These are phyloP conservation scores for Calvatia gigantea DNA, from an alignment of 768 basidiomycete species.

Conservation along the genomic window DNA sequence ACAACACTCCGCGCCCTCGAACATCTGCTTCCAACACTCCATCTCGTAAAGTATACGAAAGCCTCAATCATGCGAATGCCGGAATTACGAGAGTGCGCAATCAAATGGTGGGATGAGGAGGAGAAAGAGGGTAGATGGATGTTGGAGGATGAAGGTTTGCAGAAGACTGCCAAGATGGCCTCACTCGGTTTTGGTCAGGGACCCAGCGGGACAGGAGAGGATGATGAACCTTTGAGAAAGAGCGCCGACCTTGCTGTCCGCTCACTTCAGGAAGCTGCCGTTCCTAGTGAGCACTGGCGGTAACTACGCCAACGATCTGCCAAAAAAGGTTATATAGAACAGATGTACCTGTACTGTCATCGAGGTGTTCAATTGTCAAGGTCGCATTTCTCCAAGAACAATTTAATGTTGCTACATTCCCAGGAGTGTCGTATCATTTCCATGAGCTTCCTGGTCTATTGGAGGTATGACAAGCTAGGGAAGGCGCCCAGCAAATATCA, in stretches of 20 bases:
- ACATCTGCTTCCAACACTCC: constrained; percentile 42
- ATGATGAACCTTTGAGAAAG: constrained; percentile 9
- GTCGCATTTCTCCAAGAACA: not conserved
- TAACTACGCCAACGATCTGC: not conserved
- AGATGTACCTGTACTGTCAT: not conserved
- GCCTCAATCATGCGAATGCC: constrained; percentile 56
- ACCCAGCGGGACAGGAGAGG: constrained; percentile 1
- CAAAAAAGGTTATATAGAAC: not conserved
- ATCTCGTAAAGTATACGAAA: constrained; percentile 52
- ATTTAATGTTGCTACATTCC: too few relatives aligned
- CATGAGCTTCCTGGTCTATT: too few relatives aligned
- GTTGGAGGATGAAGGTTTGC: constrained; percentile 45
- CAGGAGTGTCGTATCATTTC: too few relatives aligned
- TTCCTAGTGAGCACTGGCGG: constrained; percentile 15
- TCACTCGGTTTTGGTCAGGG: constrained; percentile 37
- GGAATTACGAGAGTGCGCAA: constrained; percentile 40
- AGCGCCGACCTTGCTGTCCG: constrained; percentile 12
- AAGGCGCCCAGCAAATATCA: too few relatives aligned
- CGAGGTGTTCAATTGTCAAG: not conserved
- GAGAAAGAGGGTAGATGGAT: constrained; percentile 48
- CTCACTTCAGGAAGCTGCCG: constrained; percentile 6
- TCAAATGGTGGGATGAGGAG: constrained; percentile 56
- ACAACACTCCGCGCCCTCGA: constrained; percentile 23
- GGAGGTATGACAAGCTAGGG: too few relatives aligned
- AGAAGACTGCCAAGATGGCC: constrained; percentile 40